Evolutionary conservation across 2,329 filamentous ascomycete species (phyloP).

Genomic region (Ophiosphaerella narmari): DNA sequence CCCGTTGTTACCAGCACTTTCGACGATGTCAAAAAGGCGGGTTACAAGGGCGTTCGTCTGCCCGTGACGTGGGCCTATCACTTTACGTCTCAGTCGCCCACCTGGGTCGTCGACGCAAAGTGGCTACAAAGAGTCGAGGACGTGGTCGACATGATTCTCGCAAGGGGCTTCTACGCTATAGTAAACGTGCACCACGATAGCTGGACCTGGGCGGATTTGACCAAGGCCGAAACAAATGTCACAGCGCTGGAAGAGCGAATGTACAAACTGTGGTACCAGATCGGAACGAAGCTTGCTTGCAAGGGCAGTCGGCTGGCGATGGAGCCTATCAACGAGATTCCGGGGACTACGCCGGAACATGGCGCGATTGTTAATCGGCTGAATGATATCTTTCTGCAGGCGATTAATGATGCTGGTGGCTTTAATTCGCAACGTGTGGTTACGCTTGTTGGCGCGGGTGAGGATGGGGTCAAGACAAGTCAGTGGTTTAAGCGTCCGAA

Average conservation of each 20-base stretch:
- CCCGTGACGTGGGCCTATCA: conserved; percentile 66
- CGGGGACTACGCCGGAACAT: conserved; percentile 57
- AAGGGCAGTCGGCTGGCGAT: conserved; percentile 60
- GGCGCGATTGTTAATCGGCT: conserved; percentile 59
- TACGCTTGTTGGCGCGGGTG: conserved; percentile 57
- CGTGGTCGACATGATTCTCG: conserved; percentile 61
- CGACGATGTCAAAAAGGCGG: conserved; percentile 56
- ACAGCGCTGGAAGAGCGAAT: conserved; percentile 62
- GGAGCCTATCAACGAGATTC: conserved; percentile 65
- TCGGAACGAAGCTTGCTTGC: conserved; percentile 59
- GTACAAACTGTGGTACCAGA: conserved; percentile 62
- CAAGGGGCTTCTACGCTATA: conserved; percentile 57
- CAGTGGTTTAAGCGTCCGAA: conserved; percentile 59
- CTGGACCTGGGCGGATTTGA: conserved; percentile 63
- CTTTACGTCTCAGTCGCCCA: conserved; percentile 56
- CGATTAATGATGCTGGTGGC: conserved; percentile 59
- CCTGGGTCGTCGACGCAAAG: conserved; percentile 58
- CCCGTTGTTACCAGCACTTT: conserved; percentile 57
- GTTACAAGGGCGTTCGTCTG: conserved; percentile 63
- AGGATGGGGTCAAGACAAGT: conserved; percentile 59
- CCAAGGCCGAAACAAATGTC: conserved; percentile 52
- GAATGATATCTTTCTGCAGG: conserved; percentile 61
- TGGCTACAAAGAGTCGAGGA: conserved; percentile 64
- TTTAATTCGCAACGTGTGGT: conserved; percentile 62
- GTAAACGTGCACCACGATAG: conserved; percentile 66